Evolutionary conservation across 331 rosid genomes (phyloP).

Genomic region (Spiraea crenata): DNA sequence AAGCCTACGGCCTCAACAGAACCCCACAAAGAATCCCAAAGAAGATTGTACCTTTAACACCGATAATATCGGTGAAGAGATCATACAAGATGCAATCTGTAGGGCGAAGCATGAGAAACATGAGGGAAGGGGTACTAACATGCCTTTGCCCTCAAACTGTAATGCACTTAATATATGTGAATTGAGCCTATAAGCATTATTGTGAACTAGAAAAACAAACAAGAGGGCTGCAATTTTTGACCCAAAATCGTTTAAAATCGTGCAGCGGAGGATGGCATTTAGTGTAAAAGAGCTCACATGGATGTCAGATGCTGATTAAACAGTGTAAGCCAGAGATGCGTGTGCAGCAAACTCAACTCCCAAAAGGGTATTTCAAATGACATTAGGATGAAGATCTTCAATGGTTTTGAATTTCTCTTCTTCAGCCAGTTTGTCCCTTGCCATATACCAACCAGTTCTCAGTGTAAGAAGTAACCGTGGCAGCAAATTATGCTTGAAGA

Average conservation of each 20-base stretch:
- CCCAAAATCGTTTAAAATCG: background rate
- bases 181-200: constrained; percentile 3
- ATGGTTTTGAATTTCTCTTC: background rate
- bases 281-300: background rate
- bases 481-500: background rate
- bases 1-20: background rate
- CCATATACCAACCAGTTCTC: background rate
- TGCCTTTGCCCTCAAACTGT: constrained; percentile 1
- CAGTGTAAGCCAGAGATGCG: constrained; percentile 2
- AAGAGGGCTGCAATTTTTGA: background rate
- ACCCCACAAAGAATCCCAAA: constrained; percentile 8
- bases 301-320: background rate
- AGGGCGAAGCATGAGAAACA: background rate
- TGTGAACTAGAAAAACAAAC: constrained; percentile 2
- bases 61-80: background rate
- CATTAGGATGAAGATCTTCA: background rate
- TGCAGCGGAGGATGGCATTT: background rate
- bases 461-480: background rate
- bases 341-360: constrained; percentile 12
- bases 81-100: background rate
- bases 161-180: background rate
- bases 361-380: constrained; percentile 3
- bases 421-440: background rate
- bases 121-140: background rate
- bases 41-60: background rate